Conservation (phyloP, 768 basidiomycete genomes). For the Lentinula sp. region DNA sequence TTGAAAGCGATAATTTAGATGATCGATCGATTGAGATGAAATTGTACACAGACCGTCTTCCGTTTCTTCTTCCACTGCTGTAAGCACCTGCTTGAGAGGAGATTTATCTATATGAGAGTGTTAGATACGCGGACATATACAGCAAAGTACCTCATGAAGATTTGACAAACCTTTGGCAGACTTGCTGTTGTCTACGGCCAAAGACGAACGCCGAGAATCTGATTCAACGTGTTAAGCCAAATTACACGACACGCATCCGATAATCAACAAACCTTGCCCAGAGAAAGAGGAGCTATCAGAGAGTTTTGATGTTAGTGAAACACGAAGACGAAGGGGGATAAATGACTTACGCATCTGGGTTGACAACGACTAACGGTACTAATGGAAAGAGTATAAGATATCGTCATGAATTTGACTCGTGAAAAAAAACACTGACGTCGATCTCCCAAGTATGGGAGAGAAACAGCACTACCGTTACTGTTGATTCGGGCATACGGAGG, state of each 20-base stretch:
- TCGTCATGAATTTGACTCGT: not conserved
- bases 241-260: not conserved
- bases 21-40: not conserved
- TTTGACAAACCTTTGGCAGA: not conserved
- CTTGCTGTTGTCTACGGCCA: not conserved
- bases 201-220: slow-evolving; percentile 5
- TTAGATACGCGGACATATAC: not conserved
- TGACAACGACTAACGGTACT: slow-evolving; percentile 5
- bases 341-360: slow-evolving; percentile 3
- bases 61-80: slow-evolving; percentile 1
- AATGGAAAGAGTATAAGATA: not conserved
- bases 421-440: not conserved
- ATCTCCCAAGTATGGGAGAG: not conserved
- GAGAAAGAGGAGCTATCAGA: not conserved
- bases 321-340: not conserved
- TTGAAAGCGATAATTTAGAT: not conserved
- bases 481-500: not conserved
- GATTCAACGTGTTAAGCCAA: not conserved
- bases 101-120: not conserved
- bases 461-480: slow-evolving; percentile 2
- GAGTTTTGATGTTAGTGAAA: not conserved
- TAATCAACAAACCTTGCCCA: slow-evolving; percentile 1
- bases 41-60: not conserved
- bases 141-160: not conserved
- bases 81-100: slow-evolving; percentile 1